Conservation (phyloP, 2,329 filamentous ascomycete species). For the Neofusicoccum sp. region DNA sequence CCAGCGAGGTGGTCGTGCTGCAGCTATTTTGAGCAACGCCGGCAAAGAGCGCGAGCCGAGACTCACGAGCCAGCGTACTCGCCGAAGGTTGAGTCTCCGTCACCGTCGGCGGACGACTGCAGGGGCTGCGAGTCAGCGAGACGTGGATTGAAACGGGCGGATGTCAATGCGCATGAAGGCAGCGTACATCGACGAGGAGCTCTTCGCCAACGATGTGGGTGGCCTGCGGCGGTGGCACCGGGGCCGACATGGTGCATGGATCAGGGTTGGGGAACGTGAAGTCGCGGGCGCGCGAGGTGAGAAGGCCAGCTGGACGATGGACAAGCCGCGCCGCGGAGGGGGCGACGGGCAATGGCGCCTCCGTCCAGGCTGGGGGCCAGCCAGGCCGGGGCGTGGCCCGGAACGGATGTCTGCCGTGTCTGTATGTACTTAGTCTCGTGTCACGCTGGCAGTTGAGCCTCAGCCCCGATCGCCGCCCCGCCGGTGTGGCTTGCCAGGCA, state of each 20-base stretch:
- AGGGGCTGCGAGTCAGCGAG: not conserved
- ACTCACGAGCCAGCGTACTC: slow-evolving; percentile 10
- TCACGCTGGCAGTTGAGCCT: no score
- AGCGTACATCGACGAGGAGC: slow-evolving; percentile 12
- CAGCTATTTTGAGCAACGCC: not conserved
- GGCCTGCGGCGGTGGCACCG: not conserved
- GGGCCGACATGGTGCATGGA: not conserved
- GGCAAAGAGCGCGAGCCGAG: no score
- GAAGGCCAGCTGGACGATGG: no score
- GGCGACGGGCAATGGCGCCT: no score
- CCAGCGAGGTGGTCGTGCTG: slow-evolving; percentile 19
- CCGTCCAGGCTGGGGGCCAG: no score
- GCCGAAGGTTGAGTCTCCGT: slow-evolving; percentile 18
- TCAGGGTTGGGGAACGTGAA: no score
- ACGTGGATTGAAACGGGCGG: not conserved
- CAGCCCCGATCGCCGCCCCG: no score
- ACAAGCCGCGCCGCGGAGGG: no score
- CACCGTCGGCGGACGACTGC: slow-evolving; percentile 1
- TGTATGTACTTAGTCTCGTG: no score
- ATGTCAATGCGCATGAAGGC: not conserved
- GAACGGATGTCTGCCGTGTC: no score
- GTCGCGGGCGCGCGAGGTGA: no score
- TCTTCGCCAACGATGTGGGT: slow-evolving; percentile 14
- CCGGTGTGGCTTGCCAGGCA: not conserved
- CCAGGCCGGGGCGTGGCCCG: no score